A percentile compares a stretch with the other conserved stretches of the same genome.
These are phyloP conservation scores for Calonectria ilicicola DNA, from an alignment of 2,329 filamentous ascomycete species.

Conservation along the genomic window DNA sequence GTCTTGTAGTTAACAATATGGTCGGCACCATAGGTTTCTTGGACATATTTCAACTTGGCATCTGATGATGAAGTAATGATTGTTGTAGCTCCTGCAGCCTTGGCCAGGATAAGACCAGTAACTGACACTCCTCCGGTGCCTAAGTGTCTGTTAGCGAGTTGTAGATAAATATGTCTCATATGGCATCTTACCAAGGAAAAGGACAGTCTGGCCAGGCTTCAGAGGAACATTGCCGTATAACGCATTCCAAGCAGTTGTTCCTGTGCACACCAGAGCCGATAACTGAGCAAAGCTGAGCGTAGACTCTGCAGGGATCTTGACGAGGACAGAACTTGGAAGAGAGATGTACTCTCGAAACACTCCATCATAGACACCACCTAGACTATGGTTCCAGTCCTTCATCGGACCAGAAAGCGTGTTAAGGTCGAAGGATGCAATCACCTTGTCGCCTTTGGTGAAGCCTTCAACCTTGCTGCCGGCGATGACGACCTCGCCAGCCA, in stretches of 20 bases:
- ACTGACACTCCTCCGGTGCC: constrained; percentile 62
- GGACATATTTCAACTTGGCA: constrained; percentile 55
- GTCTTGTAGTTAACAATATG: constrained; percentile 62
- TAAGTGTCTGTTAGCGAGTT: constrained; percentile 15
- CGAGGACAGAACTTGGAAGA: constrained; percentile 52
- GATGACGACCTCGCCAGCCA: constrained; percentile 48
- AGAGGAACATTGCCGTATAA: constrained; percentile 56
- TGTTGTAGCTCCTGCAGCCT: constrained; percentile 57
- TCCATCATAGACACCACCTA: constrained; percentile 50
- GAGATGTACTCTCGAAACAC: constrained; percentile 56
- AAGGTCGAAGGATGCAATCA: constrained; percentile 42
- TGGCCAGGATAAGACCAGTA: constrained; percentile 58
- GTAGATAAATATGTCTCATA: not conserved
- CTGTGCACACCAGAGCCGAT: constrained; percentile 56
- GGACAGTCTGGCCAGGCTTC: constrained; percentile 53
- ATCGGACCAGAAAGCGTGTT: constrained; percentile 42
- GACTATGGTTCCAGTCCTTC: constrained; percentile 32
- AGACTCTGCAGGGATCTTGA: constrained; percentile 53
- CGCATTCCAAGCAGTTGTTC: constrained; percentile 61
- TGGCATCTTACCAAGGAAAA: constrained; percentile 46
- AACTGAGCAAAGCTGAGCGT: constrained; percentile 49
- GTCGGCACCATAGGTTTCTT: constrained; percentile 54
- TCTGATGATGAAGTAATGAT: constrained; percentile 65
- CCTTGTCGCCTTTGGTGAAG: constrained; percentile 47
- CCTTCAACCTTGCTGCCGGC: constrained; percentile 41